phyloP scores from a whole-genome alignment of 2,329 filamentous ascomycete species.

The Ceratocystis diversiconidia region DNA sequence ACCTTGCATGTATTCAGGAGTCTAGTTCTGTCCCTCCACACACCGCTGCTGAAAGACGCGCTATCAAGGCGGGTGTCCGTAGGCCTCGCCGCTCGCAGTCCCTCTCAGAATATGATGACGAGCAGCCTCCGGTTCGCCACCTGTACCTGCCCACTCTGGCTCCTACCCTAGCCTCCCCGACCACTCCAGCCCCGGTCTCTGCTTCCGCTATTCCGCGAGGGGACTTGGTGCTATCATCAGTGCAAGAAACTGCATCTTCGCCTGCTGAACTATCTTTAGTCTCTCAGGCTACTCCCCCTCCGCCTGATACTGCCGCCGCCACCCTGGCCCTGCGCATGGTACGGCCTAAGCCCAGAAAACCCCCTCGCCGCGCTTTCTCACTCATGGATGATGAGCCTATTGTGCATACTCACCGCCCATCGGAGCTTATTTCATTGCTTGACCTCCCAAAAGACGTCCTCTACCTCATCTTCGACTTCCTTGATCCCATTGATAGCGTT shows the following conservation, averaged over 20 bases:
- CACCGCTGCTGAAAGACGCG: constrained; percentile 2
- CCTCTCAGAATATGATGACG: constrained; percentile 15
- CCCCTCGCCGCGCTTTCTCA: constrained; percentile 43
- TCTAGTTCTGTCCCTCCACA: background rate
- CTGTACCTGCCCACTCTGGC: constrained; percentile 7
- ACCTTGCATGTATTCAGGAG: background rate
- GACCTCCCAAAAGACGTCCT: constrained; percentile 46
- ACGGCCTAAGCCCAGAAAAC: constrained; percentile 19
- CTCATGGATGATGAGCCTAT: constrained; percentile 45
- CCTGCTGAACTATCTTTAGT: background rate
- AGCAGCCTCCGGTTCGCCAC: constrained; percentile 8
- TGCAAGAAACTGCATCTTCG: background rate
- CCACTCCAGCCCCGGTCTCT: background rate
- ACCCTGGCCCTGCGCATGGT: constrained; percentile 17
- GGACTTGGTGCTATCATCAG: background rate
- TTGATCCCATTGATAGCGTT: constrained; percentile 50
- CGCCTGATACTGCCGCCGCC: constrained; percentile 25
- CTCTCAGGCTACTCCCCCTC: constrained; percentile 20
- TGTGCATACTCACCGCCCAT: constrained; percentile 34
- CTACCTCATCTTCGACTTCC: constrained; percentile 45
- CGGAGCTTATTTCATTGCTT: constrained; percentile 32
- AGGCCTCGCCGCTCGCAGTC: constrained; percentile 17
- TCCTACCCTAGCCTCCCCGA: constrained; percentile 8
- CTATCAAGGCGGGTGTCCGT: constrained; percentile 7
- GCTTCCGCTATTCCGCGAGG: background rate